These are phyloP conservation scores for Pyricularia sp. DNA, from an alignment of 2,329 filamentous ascomycete genomes.

Conservation along the genomic window DNA sequence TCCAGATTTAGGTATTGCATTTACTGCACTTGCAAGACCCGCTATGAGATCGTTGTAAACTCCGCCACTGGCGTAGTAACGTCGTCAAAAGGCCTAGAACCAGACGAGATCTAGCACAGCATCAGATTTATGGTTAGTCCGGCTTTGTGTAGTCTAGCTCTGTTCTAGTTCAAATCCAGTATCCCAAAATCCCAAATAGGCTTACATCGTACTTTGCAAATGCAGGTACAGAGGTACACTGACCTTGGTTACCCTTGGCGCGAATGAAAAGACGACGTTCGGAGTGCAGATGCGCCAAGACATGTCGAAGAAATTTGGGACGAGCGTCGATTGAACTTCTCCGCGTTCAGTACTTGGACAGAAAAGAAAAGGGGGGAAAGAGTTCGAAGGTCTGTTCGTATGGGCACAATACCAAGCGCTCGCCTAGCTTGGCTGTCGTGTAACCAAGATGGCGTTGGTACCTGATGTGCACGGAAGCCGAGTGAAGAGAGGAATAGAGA, in stretches of 20 bases:
- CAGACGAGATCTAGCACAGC: background rate
- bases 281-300: background rate
- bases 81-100: background rate
- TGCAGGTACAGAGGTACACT: background rate
- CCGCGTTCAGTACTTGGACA: background rate
- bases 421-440: background rate
- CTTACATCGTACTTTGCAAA: background rate
- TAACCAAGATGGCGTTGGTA: background rate
- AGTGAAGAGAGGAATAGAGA: background rate
- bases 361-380: background rate
- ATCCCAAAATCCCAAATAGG: background rate
- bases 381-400: background rate
- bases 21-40: background rate
- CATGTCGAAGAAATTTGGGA: background rate
- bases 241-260: background rate
- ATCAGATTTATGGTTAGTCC: background rate
- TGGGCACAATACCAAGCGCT: background rate
- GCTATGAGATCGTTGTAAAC: background rate
- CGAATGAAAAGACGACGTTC: too few relatives aligned
- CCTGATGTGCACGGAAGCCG: background rate
- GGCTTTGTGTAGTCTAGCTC: background rate
- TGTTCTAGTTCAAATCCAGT: background rate
- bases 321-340: background rate
- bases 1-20: background rate
- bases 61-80: background rate